phyloP scores from a whole-genome alignment of 306 rosid species.

The Prunus fruticosa region DNA sequence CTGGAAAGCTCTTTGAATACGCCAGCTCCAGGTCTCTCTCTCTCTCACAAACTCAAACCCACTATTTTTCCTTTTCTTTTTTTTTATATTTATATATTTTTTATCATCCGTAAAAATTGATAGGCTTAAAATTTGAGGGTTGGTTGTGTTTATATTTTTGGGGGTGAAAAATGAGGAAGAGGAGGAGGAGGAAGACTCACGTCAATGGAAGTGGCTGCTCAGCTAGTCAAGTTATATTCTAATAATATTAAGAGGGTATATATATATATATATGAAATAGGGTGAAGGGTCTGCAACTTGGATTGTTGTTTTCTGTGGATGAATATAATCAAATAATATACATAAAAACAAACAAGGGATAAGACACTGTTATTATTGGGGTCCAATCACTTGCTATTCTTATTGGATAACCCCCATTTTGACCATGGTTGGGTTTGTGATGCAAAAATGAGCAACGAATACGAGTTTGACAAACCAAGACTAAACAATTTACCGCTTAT shows the following conservation, averaged over 20 bases:
- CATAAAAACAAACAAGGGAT: neutral
- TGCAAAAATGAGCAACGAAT: neutral
- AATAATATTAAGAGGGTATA: neutral
- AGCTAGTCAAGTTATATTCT: neutral
- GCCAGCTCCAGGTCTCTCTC: conserved; percentile 66
- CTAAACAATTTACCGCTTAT: neutral
- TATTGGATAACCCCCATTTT: neutral
- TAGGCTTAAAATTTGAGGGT: too few relatives aligned
- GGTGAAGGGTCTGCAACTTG: neutral
- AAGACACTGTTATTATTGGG: neutral
- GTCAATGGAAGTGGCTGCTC: too few relatives aligned
- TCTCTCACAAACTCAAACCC: neutral
- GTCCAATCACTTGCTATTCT: neutral
- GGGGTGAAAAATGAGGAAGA: too few relatives aligned
- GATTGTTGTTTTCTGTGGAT: neutral
- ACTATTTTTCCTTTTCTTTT: neutral
- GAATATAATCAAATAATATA: neutral
- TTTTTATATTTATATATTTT: neutral
- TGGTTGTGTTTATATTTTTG: too few relatives aligned
- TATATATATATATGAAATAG: too few relatives aligned
- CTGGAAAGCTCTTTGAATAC: conserved; percentile 86
- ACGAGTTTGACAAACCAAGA: neutral
- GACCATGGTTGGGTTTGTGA: neutral
- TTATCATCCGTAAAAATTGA: neutral
- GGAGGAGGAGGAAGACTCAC: too few relatives aligned